A percentile compares a stretch with the other conserved stretches of the same genome.
phyloP scores from a whole-genome alignment of 2,329 filamentous ascomycete species.

The Tolypocladium tundrense region DNA sequence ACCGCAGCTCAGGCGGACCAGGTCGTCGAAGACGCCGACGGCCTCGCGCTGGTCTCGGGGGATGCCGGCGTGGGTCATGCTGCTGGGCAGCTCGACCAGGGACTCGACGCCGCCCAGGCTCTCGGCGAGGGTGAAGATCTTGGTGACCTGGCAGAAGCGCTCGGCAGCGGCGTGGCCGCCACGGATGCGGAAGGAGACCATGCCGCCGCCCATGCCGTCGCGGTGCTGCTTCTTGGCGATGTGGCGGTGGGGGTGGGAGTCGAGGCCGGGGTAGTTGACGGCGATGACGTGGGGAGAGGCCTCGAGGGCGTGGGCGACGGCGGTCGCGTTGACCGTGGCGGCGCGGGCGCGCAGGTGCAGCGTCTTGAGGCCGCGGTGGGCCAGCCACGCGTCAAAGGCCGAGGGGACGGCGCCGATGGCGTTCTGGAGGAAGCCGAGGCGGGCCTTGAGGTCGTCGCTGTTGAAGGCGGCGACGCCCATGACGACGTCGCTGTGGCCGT shows the following conservation, averaged over 20 bases:
- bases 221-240: conserved; percentile 89
- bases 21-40: conserved; percentile 88
- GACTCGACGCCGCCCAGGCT: conserved; percentile 86
- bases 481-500: conserved; percentile 90
- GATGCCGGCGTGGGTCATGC: conserved; percentile 96
- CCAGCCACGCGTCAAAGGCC: conserved; percentile 95
- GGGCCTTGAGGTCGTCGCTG: conserved; percentile 64
- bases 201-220: conserved; percentile 87
- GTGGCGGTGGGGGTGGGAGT: conserved; percentile 74
- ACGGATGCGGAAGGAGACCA: conserved; percentile 91
- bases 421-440: conserved; percentile 88
- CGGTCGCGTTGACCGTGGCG: conserved; percentile 69
- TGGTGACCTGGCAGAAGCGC: conserved; percentile 81
- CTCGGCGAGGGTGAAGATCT: conserved; percentile 89
- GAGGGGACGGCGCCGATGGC: conserved; percentile 93
- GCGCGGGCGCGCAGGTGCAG: conserved; percentile 86
- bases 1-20: conserved; percentile 87
- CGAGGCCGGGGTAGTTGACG: conserved; percentile 91
- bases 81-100: conserved; percentile 81
- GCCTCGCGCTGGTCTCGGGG: conserved; percentile 82
- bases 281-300: conserved; percentile 70
- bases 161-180: conserved; percentile 81
- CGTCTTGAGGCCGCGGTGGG: conserved; percentile 93
- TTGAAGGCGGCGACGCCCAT: conserved; percentile 98
- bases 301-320: conserved; percentile 68